phyloP scores from a whole-genome alignment of 2,329 filamentous ascomycete genomes.

The Clonostachys rosea region DNA sequence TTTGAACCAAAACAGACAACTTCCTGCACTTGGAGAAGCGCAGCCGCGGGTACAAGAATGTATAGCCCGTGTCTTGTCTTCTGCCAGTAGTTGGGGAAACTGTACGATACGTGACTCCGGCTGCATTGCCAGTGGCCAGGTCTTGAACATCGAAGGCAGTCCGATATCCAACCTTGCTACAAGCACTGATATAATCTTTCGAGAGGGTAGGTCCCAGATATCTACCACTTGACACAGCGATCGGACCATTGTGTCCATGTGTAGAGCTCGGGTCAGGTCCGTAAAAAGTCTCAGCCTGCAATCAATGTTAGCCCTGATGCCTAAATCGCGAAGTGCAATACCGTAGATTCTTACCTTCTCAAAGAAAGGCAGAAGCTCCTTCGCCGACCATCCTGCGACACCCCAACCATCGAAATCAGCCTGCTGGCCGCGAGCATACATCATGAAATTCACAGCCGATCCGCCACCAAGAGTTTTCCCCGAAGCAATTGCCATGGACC shows the following conservation, averaged over 20 bases:
- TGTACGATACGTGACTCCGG: conserved; percentile 33
- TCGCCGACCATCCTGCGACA: conserved; percentile 7
- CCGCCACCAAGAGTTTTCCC: conserved; percentile 22
- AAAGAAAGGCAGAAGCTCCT: conserved; percentile 9
- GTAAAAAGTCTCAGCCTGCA: conserved; percentile 44
- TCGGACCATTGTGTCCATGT: conserved; percentile 42
- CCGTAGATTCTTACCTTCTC: conserved; percentile 6
- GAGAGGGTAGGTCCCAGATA: conserved; percentile 28
- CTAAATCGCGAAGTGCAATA: not conserved
- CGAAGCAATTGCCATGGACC: conserved; percentile 11
- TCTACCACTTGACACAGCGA: conserved; percentile 41
- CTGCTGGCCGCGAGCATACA: conserved; percentile 17
- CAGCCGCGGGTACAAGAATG: conserved; percentile 47
- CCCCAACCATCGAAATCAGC: conserved; percentile 10
- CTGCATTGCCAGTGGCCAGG: conserved; percentile 31
- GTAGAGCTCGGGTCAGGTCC: conserved; percentile 20
- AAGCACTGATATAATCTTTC: conserved; percentile 38
- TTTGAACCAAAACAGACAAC: conserved; percentile 48
- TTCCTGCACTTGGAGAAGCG: conserved; percentile 41
- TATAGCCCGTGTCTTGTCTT: conserved; percentile 47
- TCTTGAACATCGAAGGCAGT: conserved; percentile 44
- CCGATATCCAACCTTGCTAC: conserved; percentile 35
- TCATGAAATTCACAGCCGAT: conserved; percentile 24
- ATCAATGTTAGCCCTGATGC: not conserved
- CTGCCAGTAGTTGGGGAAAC: conserved; percentile 34